Evolutionary conservation across 1,139 yeast species (phyloP).

Genomic region (Keqinozyma sinolaborantium): DNA sequence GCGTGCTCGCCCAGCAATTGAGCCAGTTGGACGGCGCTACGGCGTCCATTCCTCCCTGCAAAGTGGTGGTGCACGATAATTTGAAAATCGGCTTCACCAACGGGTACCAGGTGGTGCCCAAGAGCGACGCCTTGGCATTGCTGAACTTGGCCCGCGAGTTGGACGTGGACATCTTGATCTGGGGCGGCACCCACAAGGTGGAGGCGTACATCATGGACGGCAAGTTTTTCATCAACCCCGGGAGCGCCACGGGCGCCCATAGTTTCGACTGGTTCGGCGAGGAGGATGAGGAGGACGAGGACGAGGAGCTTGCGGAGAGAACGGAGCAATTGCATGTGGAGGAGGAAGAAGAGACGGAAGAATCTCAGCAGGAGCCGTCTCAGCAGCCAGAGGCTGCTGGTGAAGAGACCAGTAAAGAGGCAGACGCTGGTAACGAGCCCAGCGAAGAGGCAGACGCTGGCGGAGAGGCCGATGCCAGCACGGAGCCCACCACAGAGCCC

Average conservation of each 20-base stretch:
- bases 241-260: slow-evolving; percentile 92
- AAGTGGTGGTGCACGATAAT: slow-evolving; percentile 65
- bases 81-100: slow-evolving; percentile 81
- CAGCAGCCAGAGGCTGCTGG: slow-evolving; percentile 8
- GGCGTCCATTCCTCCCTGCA: slow-evolving; percentile 53
- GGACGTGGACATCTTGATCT: slow-evolving; percentile 87
- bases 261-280: slow-evolving; percentile 45
- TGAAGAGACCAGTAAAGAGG: slow-evolving; percentile 20
- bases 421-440: slow-evolving; percentile 24
- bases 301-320: slow-evolving; percentile 30
- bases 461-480: slow-evolving; percentile 9
- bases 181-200: slow-evolving; percentile 95
- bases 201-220: slow-evolving; percentile 94
- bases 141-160: slow-evolving; percentile 82
- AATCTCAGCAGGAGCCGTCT: slow-evolving; percentile 8
- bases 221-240: slow-evolving; percentile 90
- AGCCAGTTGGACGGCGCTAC: slow-evolving; percentile 14
- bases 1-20: slow-evolving; percentile 32
- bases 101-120: slow-evolving; percentile 83
- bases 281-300: slow-evolving; percentile 46
- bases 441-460: slow-evolving; percentile 13
- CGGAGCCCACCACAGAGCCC: slow-evolving; percentile 20
- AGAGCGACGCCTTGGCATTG: slow-evolving; percentile 80
- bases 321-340: slow-evolving; percentile 22
- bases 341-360: slow-evolving; percentile 13